These are phyloP conservation scores for Amphibolis antarctica DNA, from an alignment of 106 monocot species.

Conservation along the genomic window DNA sequence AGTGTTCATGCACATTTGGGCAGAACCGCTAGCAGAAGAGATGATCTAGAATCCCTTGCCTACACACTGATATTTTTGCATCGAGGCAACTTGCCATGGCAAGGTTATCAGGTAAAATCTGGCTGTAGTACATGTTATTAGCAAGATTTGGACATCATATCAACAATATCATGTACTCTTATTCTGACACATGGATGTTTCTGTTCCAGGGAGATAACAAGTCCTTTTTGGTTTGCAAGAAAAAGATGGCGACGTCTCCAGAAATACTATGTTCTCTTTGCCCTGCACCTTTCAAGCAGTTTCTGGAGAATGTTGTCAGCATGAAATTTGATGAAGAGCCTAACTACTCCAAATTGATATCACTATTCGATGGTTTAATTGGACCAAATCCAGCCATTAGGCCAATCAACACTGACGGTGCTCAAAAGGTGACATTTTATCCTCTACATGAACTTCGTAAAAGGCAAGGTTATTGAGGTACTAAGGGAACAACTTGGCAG, in stretches of 20 bases:
- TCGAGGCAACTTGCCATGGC: conserved; percentile 77
- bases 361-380: conserved; percentile 61
- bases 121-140: background rate
- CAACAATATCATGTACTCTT: background rate
- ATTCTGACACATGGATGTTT: background rate
- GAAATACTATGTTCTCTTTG: conserved; percentile 59
- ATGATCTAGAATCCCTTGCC: conserved; percentile 91
- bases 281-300: conserved; percentile 60
- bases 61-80: conserved; percentile 81
- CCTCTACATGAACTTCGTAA: background rate
- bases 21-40: conserved; percentile 81
- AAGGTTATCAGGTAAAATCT: conserved; percentile 68
- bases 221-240: conserved; percentile 75
- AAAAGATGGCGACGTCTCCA: conserved; percentile 78
- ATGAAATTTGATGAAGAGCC: conserved; percentile 88
- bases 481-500: too few species aligned
- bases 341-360: conserved; percentile 62
- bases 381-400: conserved; percentile 65
- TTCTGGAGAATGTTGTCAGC: conserved; percentile 72
- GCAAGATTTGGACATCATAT: background rate
- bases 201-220: conserved; percentile 70
- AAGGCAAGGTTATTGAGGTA: too few species aligned
- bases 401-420: conserved; percentile 77
- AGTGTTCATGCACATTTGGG: conserved; percentile 91
- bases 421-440: conserved; percentile 42